Evolutionary conservation across 306 rosid species (phyloP), one percentile per base, ranked within the genome.

Genomic region (Fragaria ananassa): DNA sequence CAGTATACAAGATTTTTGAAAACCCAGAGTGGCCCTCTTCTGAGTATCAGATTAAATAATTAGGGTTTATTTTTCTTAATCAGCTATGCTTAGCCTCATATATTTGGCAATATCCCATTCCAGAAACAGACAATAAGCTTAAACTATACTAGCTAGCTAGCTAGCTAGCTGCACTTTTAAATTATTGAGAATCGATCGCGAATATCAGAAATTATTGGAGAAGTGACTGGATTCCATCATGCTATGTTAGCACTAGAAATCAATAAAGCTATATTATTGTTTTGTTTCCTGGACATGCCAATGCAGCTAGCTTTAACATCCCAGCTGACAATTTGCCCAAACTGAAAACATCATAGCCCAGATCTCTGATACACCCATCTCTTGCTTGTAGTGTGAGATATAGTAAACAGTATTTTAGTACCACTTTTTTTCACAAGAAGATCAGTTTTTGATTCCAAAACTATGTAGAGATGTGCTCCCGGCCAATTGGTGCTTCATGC

Each of bases 201-300:
- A 50, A 71, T 12, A 71, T 18, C 25, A 29, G 12, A 50, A 49
- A 71, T 71, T 50, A 71, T 71, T 50, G 75, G 50, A 34, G 12
- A 51, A 29, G 31, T 50, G 31, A 70, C 41, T 50, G 75, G 75
- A 34, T 31, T 12, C 44, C 62, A 19, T 71, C 74, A n/a, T 70
- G 60, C n/a, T 18, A 71, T 34, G 60, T 6, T 13, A 71, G 45
- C 61, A 29, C 74, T 51, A 71, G 13, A 71, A 19, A 71, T 39
- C 75, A 71, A 70, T 9, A 18, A 15, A 61, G 41, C 45, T 35
- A 35, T 15, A 64, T 31, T 17, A 35, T 35, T 63, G 23, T 64
- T 64, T 17, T 64, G 21, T 34, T 34, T 64, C 39, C 46, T 34
- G 46, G 10, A 64, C 69, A 63, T 63, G 18, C 45, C 23, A 17